Base-by-base conservation (phyloP, 2,329 filamentous ascomycete genomes). In the Domatiomyces globalis region DNA sequence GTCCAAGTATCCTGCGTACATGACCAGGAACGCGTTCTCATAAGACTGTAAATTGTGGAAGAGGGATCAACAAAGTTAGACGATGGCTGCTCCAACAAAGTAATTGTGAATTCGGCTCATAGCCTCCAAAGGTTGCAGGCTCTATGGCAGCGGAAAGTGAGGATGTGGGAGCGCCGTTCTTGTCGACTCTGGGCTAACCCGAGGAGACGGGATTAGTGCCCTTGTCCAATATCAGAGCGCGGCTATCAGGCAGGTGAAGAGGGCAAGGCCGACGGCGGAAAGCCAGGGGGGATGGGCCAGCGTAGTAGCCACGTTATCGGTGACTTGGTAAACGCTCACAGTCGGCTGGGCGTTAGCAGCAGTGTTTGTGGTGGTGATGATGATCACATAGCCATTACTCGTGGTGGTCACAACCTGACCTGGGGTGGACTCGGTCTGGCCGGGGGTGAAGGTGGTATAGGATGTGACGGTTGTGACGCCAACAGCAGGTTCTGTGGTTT, bases 381-480 rank as follows among this genome's bases (percentile, higher is more conserved):
- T 49, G 29, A 58, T 56, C 42, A 58, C 56, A 33, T 56, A 20
- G 8, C 56, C 54, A 42, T 56, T 52, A 33, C 56, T 58, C 19
- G 56, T 58, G 25, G 51, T 53, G 2, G 56, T 58, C 10, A 39
- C 12, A 15, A 15, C 33, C 12, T 39, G 33, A 10, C 33, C 33
- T 39, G 15, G 33, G 33, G 15, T 15, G 10, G 33, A 15, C 45
- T 50, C 44, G 12, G 47, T 20, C 2, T 45, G 27, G 5, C 39
- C 33, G 6, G 55, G 54, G 3, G 54, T 58, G 17, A 50, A 54
- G 10, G 56, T 56, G 10, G 54, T 58, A 43, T 56, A 53, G 18
- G 54, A 56, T 7, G 56, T 58, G 18, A 54, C 54, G 29, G 56
- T 58, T 19, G 54, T 56, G 1, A 53, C 56, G 5, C 56, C 56